These are phyloP conservation scores for Rhizomucor pusillus DNA, from an alignment of 371 early-diverging fungal species.

Conservation along the genomic window DNA sequence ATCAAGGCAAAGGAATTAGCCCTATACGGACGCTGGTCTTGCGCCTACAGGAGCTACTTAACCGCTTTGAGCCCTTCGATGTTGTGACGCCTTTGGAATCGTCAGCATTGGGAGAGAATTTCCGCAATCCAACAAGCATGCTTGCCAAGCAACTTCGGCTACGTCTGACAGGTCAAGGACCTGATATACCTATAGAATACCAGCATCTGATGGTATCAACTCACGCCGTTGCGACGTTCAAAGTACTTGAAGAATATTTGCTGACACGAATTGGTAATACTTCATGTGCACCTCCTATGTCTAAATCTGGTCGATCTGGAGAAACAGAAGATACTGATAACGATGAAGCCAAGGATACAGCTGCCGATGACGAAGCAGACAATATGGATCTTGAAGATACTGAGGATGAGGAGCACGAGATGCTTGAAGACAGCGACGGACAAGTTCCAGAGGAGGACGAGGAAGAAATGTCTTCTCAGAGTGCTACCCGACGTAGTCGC, in stretches of 20 bases:
- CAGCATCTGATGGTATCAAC: slow-evolving; percentile 70
- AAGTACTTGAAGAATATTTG: slow-evolving; percentile 76
- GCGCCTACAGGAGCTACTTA: slow-evolving; percentile 75
- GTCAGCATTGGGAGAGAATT: slow-evolving; percentile 22
- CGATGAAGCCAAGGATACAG: slow-evolving; percentile 16
- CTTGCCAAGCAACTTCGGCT: slow-evolving; percentile 75
- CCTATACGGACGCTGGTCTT: slow-evolving; percentile 51
- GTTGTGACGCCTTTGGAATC: slow-evolving; percentile 49
- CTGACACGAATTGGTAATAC: slow-evolving; percentile 45
- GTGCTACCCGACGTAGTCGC: no score
- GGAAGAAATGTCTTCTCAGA: slow-evolving; percentile 4
- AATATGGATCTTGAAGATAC: slow-evolving; percentile 14
- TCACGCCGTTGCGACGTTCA: slow-evolving; percentile 83
- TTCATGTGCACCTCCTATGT: slow-evolving; percentile 5
- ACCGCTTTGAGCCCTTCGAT: slow-evolving; percentile 71
- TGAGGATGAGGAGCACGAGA: slow-evolving; percentile 29
- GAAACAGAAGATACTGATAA: neutral
- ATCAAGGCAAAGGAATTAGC: slow-evolving; percentile 4
- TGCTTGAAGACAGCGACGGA: slow-evolving; percentile 3
- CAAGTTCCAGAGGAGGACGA: slow-evolving; percentile 8
- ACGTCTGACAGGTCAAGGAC: slow-evolving; percentile 53
- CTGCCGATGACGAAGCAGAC: slow-evolving; percentile 15
- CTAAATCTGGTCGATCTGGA: neutral
- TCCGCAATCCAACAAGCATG: slow-evolving; percentile 67
- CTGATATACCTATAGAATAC: slow-evolving; percentile 53